A percentile compares a stretch with the other conserved stretches of the same genome.
Conservation (phyloP, 2,329 filamentous ascomycete species). For the Escovopsis sp. region DNA sequence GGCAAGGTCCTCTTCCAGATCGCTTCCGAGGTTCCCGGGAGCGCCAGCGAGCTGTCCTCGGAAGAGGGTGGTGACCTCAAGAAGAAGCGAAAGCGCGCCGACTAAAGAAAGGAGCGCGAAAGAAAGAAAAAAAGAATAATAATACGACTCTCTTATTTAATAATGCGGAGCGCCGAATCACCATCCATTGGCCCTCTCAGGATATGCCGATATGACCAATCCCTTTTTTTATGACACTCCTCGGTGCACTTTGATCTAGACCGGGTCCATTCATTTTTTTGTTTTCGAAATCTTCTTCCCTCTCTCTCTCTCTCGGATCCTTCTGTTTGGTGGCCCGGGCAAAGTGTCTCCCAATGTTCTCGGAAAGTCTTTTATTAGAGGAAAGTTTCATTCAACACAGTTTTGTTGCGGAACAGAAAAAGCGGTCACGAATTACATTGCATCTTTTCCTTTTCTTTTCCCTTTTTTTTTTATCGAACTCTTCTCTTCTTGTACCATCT, state of each 20-base stretch:
- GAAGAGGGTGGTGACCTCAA: constrained; percentile 35
- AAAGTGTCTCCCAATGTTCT: constrained; percentile 1
- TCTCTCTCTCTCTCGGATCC: too few species aligned
- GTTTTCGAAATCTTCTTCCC: too few species aligned
- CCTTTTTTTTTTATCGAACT: too few species aligned
- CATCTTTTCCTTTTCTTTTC: constrained; percentile 19
- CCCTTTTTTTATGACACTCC: constrained; percentile 3
- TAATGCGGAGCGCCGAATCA: background rate
- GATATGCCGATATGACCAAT: constrained; percentile 3
- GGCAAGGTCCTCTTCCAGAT: constrained; percentile 74
- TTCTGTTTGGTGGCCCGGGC: background rate
- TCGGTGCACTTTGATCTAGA: constrained; percentile 1
- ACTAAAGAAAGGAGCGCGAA: constrained; percentile 28
- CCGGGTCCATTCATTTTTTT: background rate
- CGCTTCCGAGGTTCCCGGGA: constrained; percentile 57
- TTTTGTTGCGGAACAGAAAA: constrained; percentile 16
- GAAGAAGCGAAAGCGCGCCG: constrained; percentile 61
- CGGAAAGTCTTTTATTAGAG: constrained; percentile 17
- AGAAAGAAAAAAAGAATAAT: background rate
- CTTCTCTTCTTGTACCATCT: constrained; percentile 31
- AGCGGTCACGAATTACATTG: constrained; percentile 22
- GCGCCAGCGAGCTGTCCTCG: constrained; percentile 41
- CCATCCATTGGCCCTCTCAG: background rate
- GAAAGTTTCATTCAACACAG: constrained; percentile 19
- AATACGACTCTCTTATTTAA: background rate